These are phyloP conservation scores for Daldinia grandis DNA, from an alignment of 495 filamentous ascomycete species.

Conservation along the genomic window DNA sequence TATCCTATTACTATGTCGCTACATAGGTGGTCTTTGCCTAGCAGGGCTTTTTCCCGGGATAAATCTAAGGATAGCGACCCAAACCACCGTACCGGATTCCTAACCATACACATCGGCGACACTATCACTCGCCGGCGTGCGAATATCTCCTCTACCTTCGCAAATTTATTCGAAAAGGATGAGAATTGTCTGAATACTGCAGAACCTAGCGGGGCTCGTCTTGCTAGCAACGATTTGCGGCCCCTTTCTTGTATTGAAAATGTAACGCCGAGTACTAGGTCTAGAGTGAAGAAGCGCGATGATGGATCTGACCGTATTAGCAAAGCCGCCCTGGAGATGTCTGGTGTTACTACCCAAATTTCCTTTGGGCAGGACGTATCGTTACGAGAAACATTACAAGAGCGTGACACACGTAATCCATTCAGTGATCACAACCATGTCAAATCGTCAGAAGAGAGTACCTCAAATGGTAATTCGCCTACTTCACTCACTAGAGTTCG, in stretches of 20 bases:
- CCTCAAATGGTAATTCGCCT: neutral
- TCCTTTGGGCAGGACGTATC: slow-evolving; percentile 1
- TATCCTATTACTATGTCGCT: slow-evolving; percentile 39
- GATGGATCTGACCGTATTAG: neutral
- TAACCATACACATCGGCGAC: slow-evolving; percentile 34
- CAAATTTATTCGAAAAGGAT: slow-evolving; percentile 38
- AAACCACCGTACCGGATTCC: slow-evolving; percentile 20
- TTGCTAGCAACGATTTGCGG: neutral
- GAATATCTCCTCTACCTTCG: slow-evolving; percentile 40
- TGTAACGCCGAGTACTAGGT: slow-evolving; percentile 1
- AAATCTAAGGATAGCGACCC: slow-evolving; percentile 30
- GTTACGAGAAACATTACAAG: neutral
- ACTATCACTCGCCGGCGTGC: slow-evolving; percentile 23
- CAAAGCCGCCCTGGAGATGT: neutral
- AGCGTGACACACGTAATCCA: neutral
- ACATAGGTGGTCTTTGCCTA: slow-evolving; percentile 43
- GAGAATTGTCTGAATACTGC: slow-evolving; percentile 18
- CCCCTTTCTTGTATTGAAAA: slow-evolving; percentile 31
- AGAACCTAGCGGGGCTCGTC: neutral
- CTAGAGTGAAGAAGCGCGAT: neutral
- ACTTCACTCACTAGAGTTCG: slow-evolving; percentile 9
- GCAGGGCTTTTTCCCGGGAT: slow-evolving; percentile 32
- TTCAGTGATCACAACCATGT: neutral
- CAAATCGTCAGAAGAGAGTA: neutral
- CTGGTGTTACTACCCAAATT: neutral